phyloP scores from a whole-genome alignment of 2,329 filamentous ascomycete species.

The Biscogniauxia sp. region DNA sequence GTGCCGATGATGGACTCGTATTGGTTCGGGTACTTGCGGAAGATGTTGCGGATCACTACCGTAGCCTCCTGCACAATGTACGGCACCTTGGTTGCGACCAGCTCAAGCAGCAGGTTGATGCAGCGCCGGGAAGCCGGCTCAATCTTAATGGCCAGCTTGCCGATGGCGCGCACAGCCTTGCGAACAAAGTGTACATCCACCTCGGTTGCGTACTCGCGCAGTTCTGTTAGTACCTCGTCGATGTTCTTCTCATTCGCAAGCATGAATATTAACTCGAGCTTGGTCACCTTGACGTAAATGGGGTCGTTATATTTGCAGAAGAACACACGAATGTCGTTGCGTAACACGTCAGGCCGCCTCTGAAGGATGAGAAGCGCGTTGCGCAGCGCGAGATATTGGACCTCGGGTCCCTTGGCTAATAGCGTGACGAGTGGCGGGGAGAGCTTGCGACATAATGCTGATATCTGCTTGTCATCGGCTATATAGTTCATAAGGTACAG shows the following conservation, averaged over 20 bases:
- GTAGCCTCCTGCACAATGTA: constrained; percentile 99
- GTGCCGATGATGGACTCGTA: constrained; percentile 98
- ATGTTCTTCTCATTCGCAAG: constrained; percentile 94
- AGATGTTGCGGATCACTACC: constrained; percentile 98
- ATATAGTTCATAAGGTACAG: constrained; percentile 99
- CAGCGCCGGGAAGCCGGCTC: constrained; percentile 87
- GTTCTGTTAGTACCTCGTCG: constrained; percentile 86
- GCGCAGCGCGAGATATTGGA: constrained; percentile 93
- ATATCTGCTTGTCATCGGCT: constrained; percentile 82
- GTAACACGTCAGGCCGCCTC: constrained; percentile 84
- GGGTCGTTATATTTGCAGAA: constrained; percentile 99
- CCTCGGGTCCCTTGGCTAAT: constrained; percentile 92
- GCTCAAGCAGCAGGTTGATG: constrained; percentile 87
- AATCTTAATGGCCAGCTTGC: constrained; percentile 98
- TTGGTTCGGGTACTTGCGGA: constrained; percentile 97
- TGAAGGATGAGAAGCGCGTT: constrained; percentile 95
- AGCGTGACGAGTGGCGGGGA: constrained; percentile 94
- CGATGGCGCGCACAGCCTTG: constrained; percentile 95
- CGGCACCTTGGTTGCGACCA: constrained; percentile 96
- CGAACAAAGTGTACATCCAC: constrained; percentile 99
- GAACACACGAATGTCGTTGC: constrained; percentile 97
- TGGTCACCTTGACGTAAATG: constrained; percentile 99
- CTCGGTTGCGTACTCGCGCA: constrained; percentile 95
- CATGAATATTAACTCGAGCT: constrained; percentile 98
- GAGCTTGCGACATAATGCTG: constrained; percentile 83